These are phyloP conservation scores for Chloropicon primus DNA, from an alignment of 139 green algal species.

Conservation along the genomic window DNA sequence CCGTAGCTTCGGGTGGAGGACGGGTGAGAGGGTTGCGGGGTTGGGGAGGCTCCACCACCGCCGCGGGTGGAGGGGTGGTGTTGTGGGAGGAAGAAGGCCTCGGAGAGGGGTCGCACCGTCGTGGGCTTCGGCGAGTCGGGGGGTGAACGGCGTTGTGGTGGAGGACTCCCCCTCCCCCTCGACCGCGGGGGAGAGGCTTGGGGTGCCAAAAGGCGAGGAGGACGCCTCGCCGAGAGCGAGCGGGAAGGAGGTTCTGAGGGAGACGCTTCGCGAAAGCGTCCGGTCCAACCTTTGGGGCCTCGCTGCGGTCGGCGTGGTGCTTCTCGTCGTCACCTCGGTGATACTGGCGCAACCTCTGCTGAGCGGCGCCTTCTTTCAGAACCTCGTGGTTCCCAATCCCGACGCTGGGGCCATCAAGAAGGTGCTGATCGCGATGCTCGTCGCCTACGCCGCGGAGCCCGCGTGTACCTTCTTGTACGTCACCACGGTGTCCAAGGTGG, in stretches of 20 bases:
- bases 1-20: no score
- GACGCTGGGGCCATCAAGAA: slow-evolving; percentile 2
- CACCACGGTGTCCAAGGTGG: slow-evolving; percentile 40
- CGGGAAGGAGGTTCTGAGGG: neutral
- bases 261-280: neutral
- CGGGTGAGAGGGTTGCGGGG: no score
- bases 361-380: neutral
- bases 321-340: neutral
- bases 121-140: no score
- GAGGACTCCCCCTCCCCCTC: no score
- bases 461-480: slow-evolving; percentile 73
- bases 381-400: neutral
- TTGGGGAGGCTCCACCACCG: no score
- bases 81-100: no score
- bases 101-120: no score
- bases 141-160: no score
- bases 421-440: slow-evolving; percentile 41
- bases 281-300: neutral
- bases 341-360: neutral
- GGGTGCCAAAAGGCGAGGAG: no score
- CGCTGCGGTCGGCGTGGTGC: neutral
- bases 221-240: neutral
- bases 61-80: no score
- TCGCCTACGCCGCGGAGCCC: slow-evolving; percentile 67
- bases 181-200: no score